Evolutionary conservation across 139 green algal species (phyloP), one percentile per base, ranked within the genome.

Genomic region (Chlorella ohadii): DNA sequence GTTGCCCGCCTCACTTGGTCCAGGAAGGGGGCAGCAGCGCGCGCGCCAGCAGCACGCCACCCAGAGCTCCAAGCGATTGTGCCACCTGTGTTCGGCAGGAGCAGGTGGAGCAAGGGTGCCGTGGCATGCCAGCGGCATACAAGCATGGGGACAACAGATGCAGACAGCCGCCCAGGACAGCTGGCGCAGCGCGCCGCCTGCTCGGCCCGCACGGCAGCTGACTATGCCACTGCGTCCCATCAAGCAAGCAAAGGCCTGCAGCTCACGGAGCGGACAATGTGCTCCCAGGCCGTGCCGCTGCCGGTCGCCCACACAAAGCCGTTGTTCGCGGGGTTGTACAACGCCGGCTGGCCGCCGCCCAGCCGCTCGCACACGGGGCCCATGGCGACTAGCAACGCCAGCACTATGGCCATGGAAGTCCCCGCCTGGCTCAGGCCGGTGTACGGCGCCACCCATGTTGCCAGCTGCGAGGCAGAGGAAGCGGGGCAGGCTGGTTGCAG

Each of bases 241-340:
- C n/a, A n/a, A n/a, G n/a, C n/a, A n/a, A n/a, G n/a, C n/a, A n/a
- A n/a, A n/a, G n/a, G n/a, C n/a, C n/a, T n/a, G n/a, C 27, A n/a
- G 23, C 76, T 59, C 59, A 82, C 70, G 36, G n/a, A 28, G 36
- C 80, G 68, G 4, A 61, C 27, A n/a, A 61, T 19, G 64, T 85
- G 80, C 70, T 85, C 68, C 27, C 34, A 47, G 27, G 70, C 55
- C 51, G 51, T 61, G 67, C 80, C 80, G 27, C 79, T 28, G 23
- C 68, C 80, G 3, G 44, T 27, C 7, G 70, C 68, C 33, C 44
- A 79, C 11, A 72, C 23, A n/a, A 72, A n/a, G 4, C 39, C 56
- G 36, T 79, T 79, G 70, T 80, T 79, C 0, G 68, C 55, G 1
- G 80, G 80, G 80, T 85, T 85, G 56, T 65, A 72, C 7, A 72